Percentiles rank a stretch among this genome's conserved stretches.
Evolutionary conservation across 441 rosid species (phyloP).

Genomic region (Rhodomyrtus psidioides): DNA sequence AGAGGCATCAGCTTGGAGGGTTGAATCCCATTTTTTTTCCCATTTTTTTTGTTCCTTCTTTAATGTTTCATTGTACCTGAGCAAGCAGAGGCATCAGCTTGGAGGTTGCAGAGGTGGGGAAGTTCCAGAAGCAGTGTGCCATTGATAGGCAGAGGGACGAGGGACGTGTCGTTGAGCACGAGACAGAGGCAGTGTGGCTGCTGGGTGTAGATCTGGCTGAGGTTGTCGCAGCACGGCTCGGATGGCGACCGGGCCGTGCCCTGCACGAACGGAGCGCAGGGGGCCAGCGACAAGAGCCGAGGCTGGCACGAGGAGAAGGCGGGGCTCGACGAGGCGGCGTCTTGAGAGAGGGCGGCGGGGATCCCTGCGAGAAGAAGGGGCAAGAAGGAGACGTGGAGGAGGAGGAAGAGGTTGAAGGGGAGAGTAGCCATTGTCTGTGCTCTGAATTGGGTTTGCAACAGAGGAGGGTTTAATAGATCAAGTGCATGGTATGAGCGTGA

Average conservation of each 20-base stretch:
- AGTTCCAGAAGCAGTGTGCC: slow-evolving; percentile 54
- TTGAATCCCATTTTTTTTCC: not conserved
- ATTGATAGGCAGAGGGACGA: slow-evolving; percentile 56
- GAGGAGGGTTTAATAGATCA: slow-evolving; percentile 10
- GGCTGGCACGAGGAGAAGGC: slow-evolving; percentile 38
- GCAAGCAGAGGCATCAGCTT: slow-evolving; percentile 36
- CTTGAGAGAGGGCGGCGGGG: slow-evolving; percentile 26
- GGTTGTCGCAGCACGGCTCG: slow-evolving; percentile 58
- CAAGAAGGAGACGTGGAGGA: slow-evolving; percentile 11
- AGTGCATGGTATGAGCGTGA: slow-evolving; percentile 33
- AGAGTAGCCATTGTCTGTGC: not conserved
- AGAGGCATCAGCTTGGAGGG: too few species aligned
- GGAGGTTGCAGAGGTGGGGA: slow-evolving; percentile 49
- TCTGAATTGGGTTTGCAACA: not conserved
- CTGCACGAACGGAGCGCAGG: slow-evolving; percentile 78
- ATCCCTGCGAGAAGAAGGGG: slow-evolving; percentile 14
- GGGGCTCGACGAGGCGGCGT: slow-evolving; percentile 22
- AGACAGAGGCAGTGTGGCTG: slow-evolving; percentile 66
- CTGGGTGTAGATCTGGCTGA: slow-evolving; percentile 42
- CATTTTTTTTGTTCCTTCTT: not conserved
- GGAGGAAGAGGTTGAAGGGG: not conserved
- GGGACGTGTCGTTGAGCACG: slow-evolving; percentile 44
- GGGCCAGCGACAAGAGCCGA: slow-evolving; percentile 42
- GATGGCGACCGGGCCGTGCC: slow-evolving; percentile 44
- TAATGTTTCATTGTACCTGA: slow-evolving; percentile 23